Conservation (phyloP, 768 basidiomycete species). For the Hypholoma sublateritium region DNA sequence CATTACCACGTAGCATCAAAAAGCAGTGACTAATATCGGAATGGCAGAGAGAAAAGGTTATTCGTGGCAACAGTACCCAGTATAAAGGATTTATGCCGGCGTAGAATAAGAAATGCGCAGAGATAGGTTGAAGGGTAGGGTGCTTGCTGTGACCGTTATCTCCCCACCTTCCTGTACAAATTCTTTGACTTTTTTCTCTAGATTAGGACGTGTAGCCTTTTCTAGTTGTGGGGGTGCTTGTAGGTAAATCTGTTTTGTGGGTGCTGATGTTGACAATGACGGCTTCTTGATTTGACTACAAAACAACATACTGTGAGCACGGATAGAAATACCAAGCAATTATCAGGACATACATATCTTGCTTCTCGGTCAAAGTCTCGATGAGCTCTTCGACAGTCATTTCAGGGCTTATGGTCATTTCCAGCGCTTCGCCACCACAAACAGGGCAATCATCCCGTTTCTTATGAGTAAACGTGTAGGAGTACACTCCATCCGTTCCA, state of each 20-base stretch:
- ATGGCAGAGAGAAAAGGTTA: too few relatives aligned
- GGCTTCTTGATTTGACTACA: conserved; percentile 95
- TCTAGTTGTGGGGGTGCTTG: conserved; percentile 94
- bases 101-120: conserved; percentile 58
- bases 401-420: conserved; percentile 66
- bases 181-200: conserved; percentile 84
- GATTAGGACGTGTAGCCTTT: conserved; percentile 84
- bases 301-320: not conserved
- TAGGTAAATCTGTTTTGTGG: conserved; percentile 80
- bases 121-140: conserved; percentile 84
- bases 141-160: conserved; percentile 84
- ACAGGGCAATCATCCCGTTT: conserved; percentile 93
- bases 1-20: too few relatives aligned
- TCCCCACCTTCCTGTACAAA: conserved; percentile 76
- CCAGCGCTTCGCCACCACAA: conserved; percentile 88
- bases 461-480: conserved; percentile 96
- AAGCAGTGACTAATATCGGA: too few relatives aligned
- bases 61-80: too few relatives aligned
- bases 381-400: conserved; percentile 86
- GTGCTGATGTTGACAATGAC: conserved; percentile 66
- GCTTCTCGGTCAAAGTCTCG: conserved; percentile 82
- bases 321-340: conserved; percentile 1
- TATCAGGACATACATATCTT: conserved; percentile 74
- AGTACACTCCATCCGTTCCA: conserved; percentile 95
- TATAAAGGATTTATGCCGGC: not conserved